Evolutionary conservation across 1,139 yeast species (phyloP), one percentile per base, ranked within the genome.

Genomic region (Yamadazyma atmosphaerica): DNA sequence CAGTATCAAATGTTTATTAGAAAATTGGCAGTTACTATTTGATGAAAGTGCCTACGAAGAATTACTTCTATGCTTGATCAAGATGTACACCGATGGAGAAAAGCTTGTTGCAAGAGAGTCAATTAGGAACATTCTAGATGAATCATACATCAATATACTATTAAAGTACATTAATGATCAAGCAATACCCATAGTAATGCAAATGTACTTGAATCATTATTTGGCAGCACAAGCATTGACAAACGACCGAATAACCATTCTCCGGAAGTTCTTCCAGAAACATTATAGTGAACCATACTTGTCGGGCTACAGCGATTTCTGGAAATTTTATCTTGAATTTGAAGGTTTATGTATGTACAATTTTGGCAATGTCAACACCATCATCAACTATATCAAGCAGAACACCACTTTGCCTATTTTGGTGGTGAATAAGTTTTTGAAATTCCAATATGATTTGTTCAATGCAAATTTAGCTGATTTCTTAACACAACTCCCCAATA

Each of bases 311-410:
- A 56, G 58, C 3, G 53, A 66, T 16, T 83, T 81, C 47, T 83
- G 89, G 89, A 56, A 61, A 14, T 69, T 72, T 34, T 79, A 61
- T 44, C 68, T 82, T 41, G 74, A 77, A 34, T 79, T 73, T 50
- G 85, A 82, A 47, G 65, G 65, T 2, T 53, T 67, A 21, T 39
- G 48, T 0, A 63, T 65, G 36, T 61, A 64, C 22, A 76, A 80
- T 44, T 62, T 68, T 32, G 51, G 50, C 19, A 77, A 77, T 46
- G 49, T 81, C 31, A 56, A 63, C 24, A 60, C 59, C 31, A 61
- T 82, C 12, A 60, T 79, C 5, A 55, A 63, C 17, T 64, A 68
- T 34, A 52, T 81, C 24, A 74, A 72, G 22, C 54, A 48, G 2
- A 51, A 67, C 14, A 68, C 81, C 0, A 61, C 64, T 9, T 54